Conservation (phyloP, 768 basidiomycete genomes). For the Kwoniella bestiolae region DNA sequence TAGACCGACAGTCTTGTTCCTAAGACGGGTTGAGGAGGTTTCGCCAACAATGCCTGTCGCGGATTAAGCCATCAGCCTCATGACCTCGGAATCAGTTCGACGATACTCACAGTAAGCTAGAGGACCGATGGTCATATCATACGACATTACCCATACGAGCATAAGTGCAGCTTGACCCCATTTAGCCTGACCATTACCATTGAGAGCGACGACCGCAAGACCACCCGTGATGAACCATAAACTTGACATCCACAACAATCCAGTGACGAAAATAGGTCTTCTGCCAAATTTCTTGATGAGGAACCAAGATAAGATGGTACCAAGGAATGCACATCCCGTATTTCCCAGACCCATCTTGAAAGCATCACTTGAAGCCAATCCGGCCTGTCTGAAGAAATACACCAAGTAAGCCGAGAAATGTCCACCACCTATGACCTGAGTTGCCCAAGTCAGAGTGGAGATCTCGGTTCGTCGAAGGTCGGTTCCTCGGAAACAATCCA, state of each 20-base stretch:
- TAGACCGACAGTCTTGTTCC: conserved; percentile 51
- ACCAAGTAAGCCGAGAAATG: conserved; percentile 1
- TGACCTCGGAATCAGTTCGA: not conserved
- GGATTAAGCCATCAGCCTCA: not conserved
- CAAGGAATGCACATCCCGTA: conserved; percentile 32
- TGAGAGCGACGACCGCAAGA: conserved; percentile 22
- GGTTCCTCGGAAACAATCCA: conserved; percentile 57
- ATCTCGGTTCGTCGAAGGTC: conserved; percentile 59
- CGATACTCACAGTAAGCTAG: not conserved
- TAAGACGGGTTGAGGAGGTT: conserved; percentile 53
- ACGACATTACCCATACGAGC: conserved; percentile 31
- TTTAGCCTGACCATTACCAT: not conserved
- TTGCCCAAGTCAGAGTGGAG: conserved; percentile 54
- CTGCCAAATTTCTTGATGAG: conserved; percentile 42
- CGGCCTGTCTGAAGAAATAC: conserved; percentile 39
- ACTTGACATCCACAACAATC: not conserved
- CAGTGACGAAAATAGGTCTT: conserved; percentile 27
- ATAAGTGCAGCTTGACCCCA: conserved; percentile 26
- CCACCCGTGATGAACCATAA: not conserved
- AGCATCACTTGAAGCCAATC: conserved; percentile 27
- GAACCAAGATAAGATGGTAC: conserved; percentile 40
- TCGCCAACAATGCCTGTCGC: conserved; percentile 50
- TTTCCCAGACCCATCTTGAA: conserved; percentile 29
- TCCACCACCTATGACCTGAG: conserved; percentile 30
- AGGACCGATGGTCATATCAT: conserved; percentile 15